phyloP scores from a whole-genome alignment of 2,329 filamentous ascomycete genomes.

The Zopfia rhizophila region DNA sequence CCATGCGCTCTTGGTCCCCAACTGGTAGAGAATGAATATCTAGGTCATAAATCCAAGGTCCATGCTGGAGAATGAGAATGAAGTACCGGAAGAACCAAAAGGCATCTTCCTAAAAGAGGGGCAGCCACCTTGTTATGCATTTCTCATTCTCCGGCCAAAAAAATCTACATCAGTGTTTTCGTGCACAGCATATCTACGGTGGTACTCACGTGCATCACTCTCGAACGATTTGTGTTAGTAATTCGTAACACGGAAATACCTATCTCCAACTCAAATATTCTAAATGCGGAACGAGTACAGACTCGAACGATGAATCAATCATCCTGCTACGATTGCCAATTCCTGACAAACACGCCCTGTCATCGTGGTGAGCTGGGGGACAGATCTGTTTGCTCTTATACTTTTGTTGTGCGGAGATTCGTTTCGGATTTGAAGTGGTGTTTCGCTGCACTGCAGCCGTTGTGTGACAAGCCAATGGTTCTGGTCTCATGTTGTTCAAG shows the following conservation, averaged over 20 bases:
- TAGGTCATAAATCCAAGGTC: background rate
- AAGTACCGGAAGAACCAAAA: slow-evolving; percentile 1
- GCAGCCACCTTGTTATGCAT: slow-evolving; percentile 11
- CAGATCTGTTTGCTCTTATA: slow-evolving; percentile 5
- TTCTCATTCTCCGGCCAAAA: slow-evolving; percentile 21
- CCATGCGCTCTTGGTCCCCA: slow-evolving; percentile 26
- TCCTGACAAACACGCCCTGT: background rate
- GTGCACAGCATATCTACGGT: slow-evolving; percentile 35
- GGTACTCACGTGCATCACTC: slow-evolving; percentile 22
- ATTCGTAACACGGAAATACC: no score
- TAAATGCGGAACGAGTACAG: background rate
- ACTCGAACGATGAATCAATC: background rate
- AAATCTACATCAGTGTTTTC: slow-evolving; percentile 13
- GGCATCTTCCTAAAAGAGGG: slow-evolving; percentile 17
- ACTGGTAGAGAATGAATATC: slow-evolving; percentile 15
- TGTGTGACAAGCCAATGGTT: no score
- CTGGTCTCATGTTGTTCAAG: no score
- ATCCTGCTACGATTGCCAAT: no score
- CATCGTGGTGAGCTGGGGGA: background rate
- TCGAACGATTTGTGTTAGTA: slow-evolving; percentile 8
- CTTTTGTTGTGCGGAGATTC: slow-evolving; percentile 7
- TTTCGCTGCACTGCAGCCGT: no score
- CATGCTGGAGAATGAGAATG: slow-evolving; percentile 3
- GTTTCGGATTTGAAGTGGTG: no score
- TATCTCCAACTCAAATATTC: background rate